Evolutionary conservation across 1,284 basidiomycete species (phyloP).

Genomic region (Naganishia albida): DNA sequence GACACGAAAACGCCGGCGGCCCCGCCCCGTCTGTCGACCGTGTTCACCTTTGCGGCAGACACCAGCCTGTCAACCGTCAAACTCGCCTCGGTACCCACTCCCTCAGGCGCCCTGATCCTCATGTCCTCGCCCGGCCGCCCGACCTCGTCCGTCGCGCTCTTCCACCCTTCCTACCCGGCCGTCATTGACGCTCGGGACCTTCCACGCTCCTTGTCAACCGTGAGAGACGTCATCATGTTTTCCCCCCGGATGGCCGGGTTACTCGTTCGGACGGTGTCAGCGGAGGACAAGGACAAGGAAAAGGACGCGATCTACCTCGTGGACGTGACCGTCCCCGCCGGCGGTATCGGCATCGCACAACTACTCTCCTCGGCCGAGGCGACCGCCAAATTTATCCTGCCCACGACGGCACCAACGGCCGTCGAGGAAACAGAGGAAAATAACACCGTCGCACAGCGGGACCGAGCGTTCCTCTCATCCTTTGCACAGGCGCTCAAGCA

Average conservation of each 20-base stretch:
- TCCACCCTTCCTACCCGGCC: conserved; percentile 33
- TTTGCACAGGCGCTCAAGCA: conserved; percentile 21
- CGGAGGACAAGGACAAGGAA: conserved; percentile 10
- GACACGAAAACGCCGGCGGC: conserved; percentile 14
- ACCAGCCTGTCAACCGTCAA: neutral
- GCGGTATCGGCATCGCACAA: conserved; percentile 33
- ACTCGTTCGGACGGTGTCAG: neutral
- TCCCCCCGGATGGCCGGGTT: conserved; percentile 8
- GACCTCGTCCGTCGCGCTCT: conserved; percentile 29
- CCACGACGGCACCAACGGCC: neutral
- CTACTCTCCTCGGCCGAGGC: conserved; percentile 26
- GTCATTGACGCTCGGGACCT: conserved; percentile 28
- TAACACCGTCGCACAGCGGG: conserved; percentile 13
- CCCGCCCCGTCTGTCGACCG: conserved; percentile 6
- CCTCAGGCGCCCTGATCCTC: conserved; percentile 29
- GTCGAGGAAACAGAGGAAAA: neutral
- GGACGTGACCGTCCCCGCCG: conserved; percentile 25
- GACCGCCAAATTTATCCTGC: conserved; percentile 18
- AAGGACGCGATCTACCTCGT: conserved; percentile 28
- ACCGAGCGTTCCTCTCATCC: conserved; percentile 24
- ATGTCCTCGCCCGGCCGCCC: conserved; percentile 6
- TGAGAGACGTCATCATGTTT: conserved; percentile 25
- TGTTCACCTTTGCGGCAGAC: conserved; percentile 19
- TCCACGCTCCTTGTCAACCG: conserved; percentile 6
- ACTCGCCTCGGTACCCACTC: conserved; percentile 27